Conservation (phyloP, 2,329 filamentous ascomycete genomes). For the Xylaria sp. region DNA sequence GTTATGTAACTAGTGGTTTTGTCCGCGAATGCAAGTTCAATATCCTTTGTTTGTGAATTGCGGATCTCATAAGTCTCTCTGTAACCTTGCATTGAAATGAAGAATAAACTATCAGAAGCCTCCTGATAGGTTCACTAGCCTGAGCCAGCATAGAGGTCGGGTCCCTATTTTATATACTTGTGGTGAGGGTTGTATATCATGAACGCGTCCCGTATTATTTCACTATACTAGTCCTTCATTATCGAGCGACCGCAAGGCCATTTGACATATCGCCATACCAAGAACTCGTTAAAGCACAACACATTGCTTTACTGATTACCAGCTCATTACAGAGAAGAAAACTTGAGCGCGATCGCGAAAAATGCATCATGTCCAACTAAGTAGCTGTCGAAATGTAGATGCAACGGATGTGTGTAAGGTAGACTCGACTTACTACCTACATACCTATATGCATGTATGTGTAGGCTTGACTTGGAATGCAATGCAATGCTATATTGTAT, state of each 20-base stretch:
- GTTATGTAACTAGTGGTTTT: not conserved
- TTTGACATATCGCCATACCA: slow-evolving; percentile 3
- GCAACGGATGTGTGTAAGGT: no score
- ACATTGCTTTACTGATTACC: not conserved
- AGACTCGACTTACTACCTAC: no score
- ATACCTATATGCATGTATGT: no score
- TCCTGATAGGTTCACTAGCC: not conserved
- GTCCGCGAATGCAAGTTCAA: not conserved
- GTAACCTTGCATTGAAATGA: not conserved
- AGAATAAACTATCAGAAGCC: no score
- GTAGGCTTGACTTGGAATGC: no score
- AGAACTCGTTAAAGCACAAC: not conserved
- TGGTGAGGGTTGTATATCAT: not conserved
- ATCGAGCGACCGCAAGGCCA: not conserved
- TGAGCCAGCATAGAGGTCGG: not conserved
- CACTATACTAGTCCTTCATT: not conserved
- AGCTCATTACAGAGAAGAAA: not conserved
- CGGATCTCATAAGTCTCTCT: not conserved
- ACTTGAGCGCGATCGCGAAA: not conserved
- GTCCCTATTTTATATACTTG: not conserved
- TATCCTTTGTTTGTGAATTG: not conserved
- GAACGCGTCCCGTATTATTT: not conserved
- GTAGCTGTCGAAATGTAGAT: not conserved
- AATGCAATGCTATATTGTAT: no score
- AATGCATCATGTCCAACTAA: not conserved